phyloP scores from a whole-genome alignment of 495 filamentous ascomycete genomes.

The Thermochaetoides thermophila region DNA sequence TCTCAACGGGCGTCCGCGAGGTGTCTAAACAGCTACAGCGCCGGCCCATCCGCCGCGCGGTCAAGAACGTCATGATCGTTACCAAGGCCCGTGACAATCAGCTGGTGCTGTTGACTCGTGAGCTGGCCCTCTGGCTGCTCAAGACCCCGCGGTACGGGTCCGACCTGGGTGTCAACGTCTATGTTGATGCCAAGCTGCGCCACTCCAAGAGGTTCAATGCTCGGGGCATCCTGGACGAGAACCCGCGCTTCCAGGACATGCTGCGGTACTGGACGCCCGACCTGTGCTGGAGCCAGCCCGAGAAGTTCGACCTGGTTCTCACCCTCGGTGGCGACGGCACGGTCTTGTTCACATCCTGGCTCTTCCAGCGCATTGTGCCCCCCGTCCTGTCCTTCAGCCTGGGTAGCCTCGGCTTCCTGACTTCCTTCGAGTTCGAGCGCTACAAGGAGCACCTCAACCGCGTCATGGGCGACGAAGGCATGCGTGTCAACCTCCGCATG shows the following conservation, averaged over 20 bases:
- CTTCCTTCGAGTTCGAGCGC: constrained; percentile 74
- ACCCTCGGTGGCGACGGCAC: constrained; percentile 90
- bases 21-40: constrained; percentile 88
- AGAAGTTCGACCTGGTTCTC: constrained; percentile 83
- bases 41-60: constrained; percentile 71
- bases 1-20: constrained; percentile 84
- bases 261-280: constrained; percentile 89
- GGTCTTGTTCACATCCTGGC: constrained; percentile 81
- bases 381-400: constrained; percentile 80
- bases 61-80: constrained; percentile 86
- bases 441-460: constrained; percentile 70
- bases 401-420: constrained; percentile 81
- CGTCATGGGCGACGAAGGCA: constrained; percentile 82
- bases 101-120: constrained; percentile 70
- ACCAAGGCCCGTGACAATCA: constrained; percentile 91
- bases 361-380: constrained; percentile 86
- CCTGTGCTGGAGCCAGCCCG: constrained; percentile 75
- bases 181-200: constrained; percentile 81
- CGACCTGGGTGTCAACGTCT: constrained; percentile 71
- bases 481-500: constrained; percentile 92
- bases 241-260: constrained; percentile 61
- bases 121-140: constrained; percentile 75
- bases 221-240: constrained; percentile 51
- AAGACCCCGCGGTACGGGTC: constrained; percentile 69
- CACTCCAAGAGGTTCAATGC: constrained; percentile 76